Base-by-base conservation (phyloP, 2,329 filamentous ascomycete genomes). In the Tolypocladium album region DNA sequence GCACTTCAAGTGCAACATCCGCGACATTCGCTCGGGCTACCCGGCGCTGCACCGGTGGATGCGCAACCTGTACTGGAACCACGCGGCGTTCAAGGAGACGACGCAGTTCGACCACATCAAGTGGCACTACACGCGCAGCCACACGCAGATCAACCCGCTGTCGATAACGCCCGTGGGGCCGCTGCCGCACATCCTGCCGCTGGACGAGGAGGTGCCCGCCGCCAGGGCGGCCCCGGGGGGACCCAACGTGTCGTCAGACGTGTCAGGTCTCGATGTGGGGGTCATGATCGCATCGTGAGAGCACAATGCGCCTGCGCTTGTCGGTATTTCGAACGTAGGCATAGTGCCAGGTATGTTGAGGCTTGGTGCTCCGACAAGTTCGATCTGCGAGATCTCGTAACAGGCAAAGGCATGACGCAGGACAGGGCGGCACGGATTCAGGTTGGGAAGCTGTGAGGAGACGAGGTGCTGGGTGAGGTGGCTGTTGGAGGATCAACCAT, bases 41-140 rank as follows among this genome's bases (percentile, higher is more conserved):
- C 92, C 92, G 36, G 78, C 81, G 57, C 76, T 96, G 61, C 90
- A 97, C 77, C 78, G 76, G 61, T 97, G 92, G 92, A 74, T 96
- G 76, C 82, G 89, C 59, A 82, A 87, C 69, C 76, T 96, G 67
- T 97, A 96, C 78, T 96, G 92, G 92, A 87, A 88, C 66, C 72
- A 85, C 31, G 79, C 85, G 0, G 91, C 90, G 2, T 97, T 96
- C 76, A 78, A 79, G 64, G 84, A 89, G 58, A 94, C 92, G 62
- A 96, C 92, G 27, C 84, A 97, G 73, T 96, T 96, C 72, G 84
- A 95, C 73, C 94, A 99, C 76, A 97, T 97, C 78, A 97, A 96
- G 83, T 88, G 79, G 72, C 85, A 87, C 71, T 85, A 84, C 71
- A 84, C 83, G 62, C 77, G 79, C 67, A 85, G 81, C 65, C 82